Base-by-base conservation (phyloP, 169 alveolate genomes). In the Cystoisospora suis region DNA sequence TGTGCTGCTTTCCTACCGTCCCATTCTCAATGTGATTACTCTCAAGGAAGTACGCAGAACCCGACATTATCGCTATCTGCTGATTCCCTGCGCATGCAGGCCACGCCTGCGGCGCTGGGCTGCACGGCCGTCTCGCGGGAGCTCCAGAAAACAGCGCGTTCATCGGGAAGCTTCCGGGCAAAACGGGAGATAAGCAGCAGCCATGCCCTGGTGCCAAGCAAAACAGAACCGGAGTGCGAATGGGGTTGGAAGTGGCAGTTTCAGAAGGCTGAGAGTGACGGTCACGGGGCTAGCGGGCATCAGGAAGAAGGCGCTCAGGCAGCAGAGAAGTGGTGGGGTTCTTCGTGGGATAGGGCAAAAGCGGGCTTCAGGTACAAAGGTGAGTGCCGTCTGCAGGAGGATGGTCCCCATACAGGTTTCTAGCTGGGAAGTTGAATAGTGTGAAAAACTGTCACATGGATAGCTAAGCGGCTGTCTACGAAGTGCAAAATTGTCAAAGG, bases 241-340 rank as follows among this genome's bases (percentile, higher is more conserved):
- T 72, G 83, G 83, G 83, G 58, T 6, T 72, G 83, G 83, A 34
- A 32, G 9, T 72, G 83, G 83, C 38, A 72, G 34, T 72, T 72
- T 38, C n/a, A 38, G 56, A 23, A 0, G 79, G 42, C 75, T 38
- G 2, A 1, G 53, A 32, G 61, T 49, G 86, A 38, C 49, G 36
- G 75, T 45, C 1, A 56, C 0, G 40, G 23, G 56, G 49, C 56
- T 40, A 59, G 58, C 32, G 87, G 87, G 79, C 79, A 58, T 40
- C 79, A 34, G 0, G 70, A 44, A 0, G 89, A 56, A 38, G 80
- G 61, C 34, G 79, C 65, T 6, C 45, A 58, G 1, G 72, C 1
- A 58, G 80, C 45, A 23, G 72, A 59, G 56, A 36, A 58, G 65
- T 83, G 89, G 89, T 83, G 89, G 89, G 56, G 65, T 17, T 40